A percentile compares a stretch with the other conserved stretches of the same genome.
Conservation (phyloP, 1,139 yeast genomes). For the Eremothecium cymbalariae region DNA sequence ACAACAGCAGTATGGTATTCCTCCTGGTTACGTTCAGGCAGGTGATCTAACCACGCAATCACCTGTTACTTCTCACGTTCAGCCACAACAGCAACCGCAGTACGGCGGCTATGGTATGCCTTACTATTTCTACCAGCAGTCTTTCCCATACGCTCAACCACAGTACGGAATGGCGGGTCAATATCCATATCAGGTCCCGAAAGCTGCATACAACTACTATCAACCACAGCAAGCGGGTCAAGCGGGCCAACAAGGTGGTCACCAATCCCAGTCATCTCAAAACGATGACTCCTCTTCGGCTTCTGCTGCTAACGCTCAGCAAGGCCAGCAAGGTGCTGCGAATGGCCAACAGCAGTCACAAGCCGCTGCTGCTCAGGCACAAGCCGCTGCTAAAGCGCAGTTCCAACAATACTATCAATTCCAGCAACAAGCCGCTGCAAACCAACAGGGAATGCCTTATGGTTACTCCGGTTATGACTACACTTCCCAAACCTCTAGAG, state of each 20-base stretch:
- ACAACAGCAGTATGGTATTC: slow-evolving; percentile 6
- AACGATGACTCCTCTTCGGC: slow-evolving; percentile 5
- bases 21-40: slow-evolving; percentile 9
- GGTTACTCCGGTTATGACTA: slow-evolving; percentile 30
- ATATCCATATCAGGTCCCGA: slow-evolving; percentile 30
- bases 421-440: slow-evolving; percentile 22
- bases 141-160: slow-evolving; percentile 31
- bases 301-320: slow-evolving; percentile 16
- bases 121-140: slow-evolving; percentile 29
- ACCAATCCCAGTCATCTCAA: slow-evolving; percentile 7
- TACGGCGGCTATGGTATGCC: slow-evolving; percentile 29
- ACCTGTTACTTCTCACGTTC: slow-evolving; percentile 20
- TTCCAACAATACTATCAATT: slow-evolving; percentile 31
- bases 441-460: slow-evolving; percentile 26
- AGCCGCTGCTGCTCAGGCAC: slow-evolving; percentile 20
- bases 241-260: slow-evolving; percentile 20
- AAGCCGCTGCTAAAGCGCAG: slow-evolving; percentile 29
- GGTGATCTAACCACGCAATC: slow-evolving; percentile 16
- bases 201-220: slow-evolving; percentile 26
- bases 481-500: slow-evolving; percentile 28
- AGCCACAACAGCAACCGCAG: slow-evolving; percentile 22
- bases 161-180: slow-evolving; percentile 31
- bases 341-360: slow-evolving; percentile 11
- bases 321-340: slow-evolving; percentile 14
- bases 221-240: slow-evolving; percentile 21